These are phyloP conservation scores for Vaccinium darrowii DNA, from an alignment of 148 eudicot species.

Conservation along the genomic window DNA sequence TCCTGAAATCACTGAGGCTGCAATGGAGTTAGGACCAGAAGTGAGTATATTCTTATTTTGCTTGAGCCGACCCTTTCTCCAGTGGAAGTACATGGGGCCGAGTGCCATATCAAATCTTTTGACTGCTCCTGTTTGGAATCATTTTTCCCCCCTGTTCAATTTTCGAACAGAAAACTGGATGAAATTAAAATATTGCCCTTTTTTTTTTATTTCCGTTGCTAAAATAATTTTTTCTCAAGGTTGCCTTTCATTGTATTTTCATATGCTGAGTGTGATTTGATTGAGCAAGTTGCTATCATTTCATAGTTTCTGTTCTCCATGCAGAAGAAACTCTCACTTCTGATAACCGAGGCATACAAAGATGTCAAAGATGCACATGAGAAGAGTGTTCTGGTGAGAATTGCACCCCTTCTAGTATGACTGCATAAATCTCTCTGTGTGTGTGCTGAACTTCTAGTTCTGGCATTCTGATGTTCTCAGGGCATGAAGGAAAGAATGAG, in stretches of 20 bases:
- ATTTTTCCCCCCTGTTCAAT: not conserved
- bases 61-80: not conserved
- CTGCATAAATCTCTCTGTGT: too few relatives aligned
- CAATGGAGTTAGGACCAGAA: conserved; percentile 85
- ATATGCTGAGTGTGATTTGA: too few relatives aligned
- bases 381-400: conserved; percentile 75
- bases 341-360: conserved; percentile 89
- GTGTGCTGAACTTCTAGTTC: not conserved
- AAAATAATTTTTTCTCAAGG: too few relatives aligned
- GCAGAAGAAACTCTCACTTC: conserved; percentile 92
- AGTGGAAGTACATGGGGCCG: too few relatives aligned
- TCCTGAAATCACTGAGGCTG: conserved; percentile 93
- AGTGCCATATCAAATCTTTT: not conserved
- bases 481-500: conserved; percentile 87
- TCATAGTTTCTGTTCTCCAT: conserved; percentile 10
- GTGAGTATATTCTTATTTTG: conserved; percentile 21
- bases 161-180: not conserved
- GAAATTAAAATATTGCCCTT: too few relatives aligned
- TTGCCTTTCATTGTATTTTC: too few relatives aligned
- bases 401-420: not conserved
- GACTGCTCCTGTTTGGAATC: not conserved
- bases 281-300: not conserved
- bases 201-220: too few relatives aligned
- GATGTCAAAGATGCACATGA: conserved; percentile 65
- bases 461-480: conserved; percentile 28